Percentiles rank a stretch among this genome's conserved stretches.
Evolutionary conservation across 768 basidiomycete species (phyloP).

Genomic region (Pulveroboletus ravenelii): DNA sequence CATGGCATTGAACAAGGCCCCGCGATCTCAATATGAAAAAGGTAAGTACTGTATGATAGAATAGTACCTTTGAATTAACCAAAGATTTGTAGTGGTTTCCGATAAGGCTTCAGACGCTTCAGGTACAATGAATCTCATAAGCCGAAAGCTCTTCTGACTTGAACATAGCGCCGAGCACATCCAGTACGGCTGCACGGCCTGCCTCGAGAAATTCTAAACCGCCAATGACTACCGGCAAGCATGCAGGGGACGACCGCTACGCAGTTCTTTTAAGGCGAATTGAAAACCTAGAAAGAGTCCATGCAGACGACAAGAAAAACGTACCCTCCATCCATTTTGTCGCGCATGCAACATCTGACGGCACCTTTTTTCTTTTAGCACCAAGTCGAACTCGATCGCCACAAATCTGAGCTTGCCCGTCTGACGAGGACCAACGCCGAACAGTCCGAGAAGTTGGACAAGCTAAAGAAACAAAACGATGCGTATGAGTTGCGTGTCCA

Average conservation of each 20-base stretch:
- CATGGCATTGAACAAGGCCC: slow-evolving; percentile 45
- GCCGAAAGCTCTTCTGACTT: neutral
- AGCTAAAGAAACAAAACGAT: slow-evolving; percentile 59
- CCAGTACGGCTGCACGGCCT: slow-evolving; percentile 22
- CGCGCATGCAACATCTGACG: neutral
- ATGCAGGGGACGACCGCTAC: slow-evolving; percentile 41
- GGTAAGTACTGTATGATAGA: neutral
- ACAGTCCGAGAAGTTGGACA: slow-evolving; percentile 50
- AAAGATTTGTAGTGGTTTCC: slow-evolving; percentile 1
- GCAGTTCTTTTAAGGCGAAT: slow-evolving; percentile 56
- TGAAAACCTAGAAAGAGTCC: slow-evolving; percentile 58
- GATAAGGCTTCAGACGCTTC: slow-evolving; percentile 41
- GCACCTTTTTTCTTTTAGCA: slow-evolving; percentile 38
- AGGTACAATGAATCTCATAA: slow-evolving; percentile 30
- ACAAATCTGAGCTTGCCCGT: slow-evolving; percentile 52
- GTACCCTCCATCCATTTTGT: slow-evolving; percentile 34
- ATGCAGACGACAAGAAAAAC: slow-evolving; percentile 59
- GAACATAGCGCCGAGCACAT: slow-evolving; percentile 33
- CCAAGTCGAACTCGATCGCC: slow-evolving; percentile 51
- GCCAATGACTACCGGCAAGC: slow-evolving; percentile 15
- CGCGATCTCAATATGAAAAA: slow-evolving; percentile 29
- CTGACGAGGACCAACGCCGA: slow-evolving; percentile 46
- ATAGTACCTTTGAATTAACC: neutral
- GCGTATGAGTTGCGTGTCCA: slow-evolving; percentile 54
- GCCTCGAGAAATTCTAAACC: slow-evolving; percentile 26